Evolutionary conservation across 495 filamentous ascomycete species (phyloP), one percentile per base, ranked within the genome.

Genomic region (Podospora tetraspora): DNA sequence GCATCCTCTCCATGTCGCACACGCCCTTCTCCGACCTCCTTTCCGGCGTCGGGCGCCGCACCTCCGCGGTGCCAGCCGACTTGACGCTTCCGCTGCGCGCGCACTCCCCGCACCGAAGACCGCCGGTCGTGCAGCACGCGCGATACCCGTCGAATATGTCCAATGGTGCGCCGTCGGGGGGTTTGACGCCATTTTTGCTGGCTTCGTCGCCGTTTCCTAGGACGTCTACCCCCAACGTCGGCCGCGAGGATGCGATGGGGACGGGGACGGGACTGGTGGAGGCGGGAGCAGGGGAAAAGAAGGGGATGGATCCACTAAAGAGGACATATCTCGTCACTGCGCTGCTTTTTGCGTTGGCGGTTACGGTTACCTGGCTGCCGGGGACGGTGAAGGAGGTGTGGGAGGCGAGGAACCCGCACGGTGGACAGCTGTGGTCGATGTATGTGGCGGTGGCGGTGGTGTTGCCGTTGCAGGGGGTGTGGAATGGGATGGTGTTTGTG

Each of bases 401-500:
- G 43, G 43, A 52, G 43, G 43, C 16, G 19, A 8, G 43, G 43
- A n/a, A 52, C 0, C 43, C 43, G 0, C 19, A 4, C 16, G 43
- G 2, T 16, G 43, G 7, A 2, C 0, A 59, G 10, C 78, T 78
- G 43, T 94, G 88, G 71, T 82, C 77, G 5, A 83, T 92, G 52
- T 88, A 90, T 71, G 85, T 90, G 57, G 82, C 83, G 1, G 86
- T 88, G 8, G 85, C 88, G 1, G 81, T 91, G 52, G 90, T 94
- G 0, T 80, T 94, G 9, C 91, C 92, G 0, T 75, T 92, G 1
- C 92, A 94, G 72, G 92, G 92, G 12, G 88, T 93, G 66, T 92
- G 90, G 88, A 95, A 93, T 71, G 86, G 85, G 23, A 77, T 91
- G 32, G 90, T 94, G 60, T 95, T 92, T 78, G 82, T 90, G 62